Conservation (phyloP, 192 early-diverging fungal species). For the Podila minutissima region DNA sequence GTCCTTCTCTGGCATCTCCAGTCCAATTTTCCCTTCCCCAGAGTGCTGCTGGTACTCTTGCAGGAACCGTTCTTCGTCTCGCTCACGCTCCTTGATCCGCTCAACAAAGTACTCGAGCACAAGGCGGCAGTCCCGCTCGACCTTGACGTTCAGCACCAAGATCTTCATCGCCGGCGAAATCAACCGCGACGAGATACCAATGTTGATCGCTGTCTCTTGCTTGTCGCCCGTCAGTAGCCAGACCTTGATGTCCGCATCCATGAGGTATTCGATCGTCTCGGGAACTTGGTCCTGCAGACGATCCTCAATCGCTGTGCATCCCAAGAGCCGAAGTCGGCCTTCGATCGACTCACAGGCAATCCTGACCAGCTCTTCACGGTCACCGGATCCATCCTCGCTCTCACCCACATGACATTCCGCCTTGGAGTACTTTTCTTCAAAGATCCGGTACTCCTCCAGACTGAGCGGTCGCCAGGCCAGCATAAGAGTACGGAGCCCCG, state of each 20-base stretch:
- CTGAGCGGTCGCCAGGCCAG: slow-evolving; percentile 88
- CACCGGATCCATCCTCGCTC: slow-evolving; percentile 45
- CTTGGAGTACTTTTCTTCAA: slow-evolving; percentile 81
- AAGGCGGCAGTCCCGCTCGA: slow-evolving; percentile 84
- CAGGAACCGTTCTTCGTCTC: slow-evolving; percentile 39
- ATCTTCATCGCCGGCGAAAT: slow-evolving; percentile 94
- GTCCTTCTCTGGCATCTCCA: slow-evolving; percentile 35
- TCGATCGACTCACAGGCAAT: slow-evolving; percentile 92
- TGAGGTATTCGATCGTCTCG: slow-evolving; percentile 92
- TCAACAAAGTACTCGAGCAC: slow-evolving; percentile 77
- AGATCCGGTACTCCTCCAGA: slow-evolving; percentile 82
- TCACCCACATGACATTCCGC: slow-evolving; percentile 56
- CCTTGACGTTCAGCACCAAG: slow-evolving; percentile 87
- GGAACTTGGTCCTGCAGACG: slow-evolving; percentile 97
- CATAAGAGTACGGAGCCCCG: slow-evolving; percentile 92
- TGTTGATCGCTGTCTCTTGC: slow-evolving; percentile 98
- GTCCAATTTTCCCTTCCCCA: neutral
- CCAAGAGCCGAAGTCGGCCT: slow-evolving; percentile 84
- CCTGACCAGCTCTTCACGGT: slow-evolving; percentile 84
- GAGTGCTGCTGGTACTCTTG: slow-evolving; percentile 29
- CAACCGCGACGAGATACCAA: slow-evolving; percentile 92
- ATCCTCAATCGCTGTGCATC: slow-evolving; percentile 97
- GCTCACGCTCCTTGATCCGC: slow-evolving; percentile 44
- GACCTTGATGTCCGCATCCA: slow-evolving; percentile 90
- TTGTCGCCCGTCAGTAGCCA: slow-evolving; percentile 98